Evolutionary conservation across 2,329 filamentous ascomycete genomes (phyloP).

Genomic region (Davidsoniella virescens): DNA sequence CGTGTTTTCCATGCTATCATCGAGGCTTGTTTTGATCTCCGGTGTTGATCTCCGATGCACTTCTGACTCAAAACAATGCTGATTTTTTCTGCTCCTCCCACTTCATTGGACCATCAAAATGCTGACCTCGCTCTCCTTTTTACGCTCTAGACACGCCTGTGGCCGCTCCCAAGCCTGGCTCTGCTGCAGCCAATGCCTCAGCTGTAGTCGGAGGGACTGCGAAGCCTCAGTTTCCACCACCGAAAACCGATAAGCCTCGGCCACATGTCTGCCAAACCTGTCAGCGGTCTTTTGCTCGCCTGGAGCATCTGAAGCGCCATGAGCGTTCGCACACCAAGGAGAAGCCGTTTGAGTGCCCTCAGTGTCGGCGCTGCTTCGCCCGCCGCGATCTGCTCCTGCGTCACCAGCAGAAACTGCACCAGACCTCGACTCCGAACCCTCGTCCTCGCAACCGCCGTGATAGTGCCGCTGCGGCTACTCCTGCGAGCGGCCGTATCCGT

Average conservation of each 20-base stretch:
- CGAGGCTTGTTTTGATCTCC: too few relatives aligned
- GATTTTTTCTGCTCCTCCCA: background rate
- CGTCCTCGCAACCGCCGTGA: slow-evolving; percentile 78
- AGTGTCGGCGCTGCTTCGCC: slow-evolving; percentile 89
- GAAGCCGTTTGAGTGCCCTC: slow-evolving; percentile 94
- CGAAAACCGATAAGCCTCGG: slow-evolving; percentile 93
- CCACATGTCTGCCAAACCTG: slow-evolving; percentile 90
- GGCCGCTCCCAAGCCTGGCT: slow-evolving; percentile 16
- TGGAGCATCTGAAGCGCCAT: slow-evolving; percentile 94
- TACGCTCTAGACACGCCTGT: background rate
- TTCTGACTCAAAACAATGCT: background rate
- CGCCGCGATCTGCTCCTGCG: slow-evolving; percentile 78
- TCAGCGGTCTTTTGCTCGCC: slow-evolving; percentile 75
- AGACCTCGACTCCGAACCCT: slow-evolving; percentile 75
- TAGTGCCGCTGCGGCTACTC: slow-evolving; percentile 60
- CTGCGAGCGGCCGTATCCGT: slow-evolving; percentile 52
- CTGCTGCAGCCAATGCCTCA: slow-evolving; percentile 34
- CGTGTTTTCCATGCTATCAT: too few relatives aligned
- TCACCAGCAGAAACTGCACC: slow-evolving; percentile 96
- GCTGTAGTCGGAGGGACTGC: slow-evolving; percentile 20
- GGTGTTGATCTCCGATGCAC: too few relatives aligned
- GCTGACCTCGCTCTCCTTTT: too few relatives aligned
- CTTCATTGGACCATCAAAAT: too few relatives aligned
- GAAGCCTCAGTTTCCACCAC: slow-evolving; percentile 45
- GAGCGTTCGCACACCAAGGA: slow-evolving; percentile 97